Evolutionary conservation across 2,329 filamentous ascomycete species (phyloP).

Genomic region (Cladosporium sp.): DNA sequence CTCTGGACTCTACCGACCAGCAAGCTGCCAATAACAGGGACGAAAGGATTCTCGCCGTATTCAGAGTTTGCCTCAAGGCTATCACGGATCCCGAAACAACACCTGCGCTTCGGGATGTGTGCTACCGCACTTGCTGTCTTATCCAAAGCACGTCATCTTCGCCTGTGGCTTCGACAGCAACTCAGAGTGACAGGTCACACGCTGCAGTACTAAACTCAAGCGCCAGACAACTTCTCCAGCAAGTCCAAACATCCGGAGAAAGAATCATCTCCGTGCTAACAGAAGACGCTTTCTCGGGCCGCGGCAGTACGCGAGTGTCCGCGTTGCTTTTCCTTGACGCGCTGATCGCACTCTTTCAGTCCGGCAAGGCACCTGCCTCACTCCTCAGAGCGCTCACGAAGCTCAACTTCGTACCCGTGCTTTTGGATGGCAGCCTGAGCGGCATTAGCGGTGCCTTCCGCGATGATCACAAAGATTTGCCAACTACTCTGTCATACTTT

Average conservation of each 20-base stretch:
- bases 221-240: conserved; percentile 45
- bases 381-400: conserved; percentile 74
- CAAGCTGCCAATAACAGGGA: conserved; percentile 56
- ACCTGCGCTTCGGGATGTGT: conserved; percentile 68
- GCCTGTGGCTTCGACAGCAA: neutral
- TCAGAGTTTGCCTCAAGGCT: conserved; percentile 76
- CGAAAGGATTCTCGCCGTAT: conserved; percentile 81
- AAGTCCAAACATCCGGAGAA: conserved; percentile 73
- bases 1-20: conserved; percentile 41
- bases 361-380: conserved; percentile 61
- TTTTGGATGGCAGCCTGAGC: conserved; percentile 80
- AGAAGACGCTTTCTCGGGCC: conserved; percentile 85
- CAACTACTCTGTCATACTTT: conserved; percentile 53
- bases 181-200: conserved; percentile 14
- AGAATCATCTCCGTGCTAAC: conserved; percentile 79
- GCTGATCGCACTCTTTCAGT: conserved; percentile 64
- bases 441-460: conserved; percentile 62
- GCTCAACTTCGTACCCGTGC: conserved; percentile 83
- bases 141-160: conserved; percentile 13
- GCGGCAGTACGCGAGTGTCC: conserved; percentile 73
- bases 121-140: conserved; percentile 81
- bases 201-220: conserved; percentile 10
- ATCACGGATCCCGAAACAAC: conserved; percentile 68
- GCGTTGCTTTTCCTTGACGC: conserved; percentile 79
- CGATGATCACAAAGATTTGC: conserved; percentile 41